Evolutionary conservation across 1,284 basidiomycete species (phyloP).

Genomic region (Apiotrichum laibachii): DNA sequence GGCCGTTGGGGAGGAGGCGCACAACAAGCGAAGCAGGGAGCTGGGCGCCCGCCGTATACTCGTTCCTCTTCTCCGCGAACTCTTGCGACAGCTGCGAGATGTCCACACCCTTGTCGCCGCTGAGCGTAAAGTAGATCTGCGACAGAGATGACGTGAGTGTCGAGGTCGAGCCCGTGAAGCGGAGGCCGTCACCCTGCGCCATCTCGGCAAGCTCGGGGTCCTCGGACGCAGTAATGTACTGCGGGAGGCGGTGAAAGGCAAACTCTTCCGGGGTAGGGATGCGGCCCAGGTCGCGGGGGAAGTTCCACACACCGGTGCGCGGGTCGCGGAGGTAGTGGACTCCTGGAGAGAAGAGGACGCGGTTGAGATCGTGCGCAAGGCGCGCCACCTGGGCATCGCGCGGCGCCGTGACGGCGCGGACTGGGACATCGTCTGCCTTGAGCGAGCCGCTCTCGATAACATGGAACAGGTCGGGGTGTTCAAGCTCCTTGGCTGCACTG

Average conservation of each 20-base stretch:
- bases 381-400: constrained; percentile 57
- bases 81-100: constrained; percentile 59
- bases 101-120: constrained; percentile 61
- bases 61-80: constrained; percentile 61
- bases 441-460: not conserved
- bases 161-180: constrained; percentile 87
- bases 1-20: constrained; percentile 55
- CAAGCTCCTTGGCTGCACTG: not conserved
- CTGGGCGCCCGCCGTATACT: constrained; percentile 75
- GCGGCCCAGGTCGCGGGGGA: constrained; percentile 63
- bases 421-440: constrained; percentile 1
- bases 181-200: constrained; percentile 56
- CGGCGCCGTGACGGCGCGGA: constrained; percentile 49
- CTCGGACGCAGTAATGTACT: constrained; percentile 75
- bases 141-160: constrained; percentile 78
- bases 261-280: constrained; percentile 83
- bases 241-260: constrained; percentile 75
- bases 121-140: constrained; percentile 82
- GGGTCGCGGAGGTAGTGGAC: constrained; percentile 88
- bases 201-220: constrained; percentile 73
- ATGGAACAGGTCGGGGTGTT: not conserved
- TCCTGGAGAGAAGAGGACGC: constrained; percentile 87
- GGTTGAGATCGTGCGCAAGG: constrained; percentile 73
- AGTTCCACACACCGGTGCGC: constrained; percentile 83
- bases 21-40: constrained; percentile 73